These are phyloP conservation scores for Calendula officinalis DNA, from an alignment of 129 eudicot species.

Conservation along the genomic window DNA sequence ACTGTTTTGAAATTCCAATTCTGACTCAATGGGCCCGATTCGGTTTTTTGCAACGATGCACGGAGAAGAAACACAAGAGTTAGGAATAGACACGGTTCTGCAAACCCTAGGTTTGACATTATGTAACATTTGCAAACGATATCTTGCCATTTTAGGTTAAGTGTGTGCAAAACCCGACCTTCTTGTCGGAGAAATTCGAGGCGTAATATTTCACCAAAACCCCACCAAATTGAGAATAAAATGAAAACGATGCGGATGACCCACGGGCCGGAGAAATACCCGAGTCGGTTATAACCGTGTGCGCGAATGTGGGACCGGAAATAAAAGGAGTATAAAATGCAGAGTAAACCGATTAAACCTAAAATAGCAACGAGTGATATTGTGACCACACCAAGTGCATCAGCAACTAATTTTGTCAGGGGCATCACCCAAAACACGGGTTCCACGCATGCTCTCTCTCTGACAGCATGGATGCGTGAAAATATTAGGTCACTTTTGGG, in stretches of 20 bases:
- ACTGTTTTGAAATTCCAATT: slow-evolving; percentile 78
- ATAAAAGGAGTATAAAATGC: slow-evolving; percentile 72
- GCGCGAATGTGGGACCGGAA: slow-evolving; percentile 64
- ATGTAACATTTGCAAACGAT: slow-evolving; percentile 89
- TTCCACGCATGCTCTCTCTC: slow-evolving; percentile 97
- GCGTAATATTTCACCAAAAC: slow-evolving; percentile 70
- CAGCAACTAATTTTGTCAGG: slow-evolving; percentile 85
- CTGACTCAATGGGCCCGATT: slow-evolving; percentile 57
- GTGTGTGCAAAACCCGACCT: slow-evolving; percentile 52
- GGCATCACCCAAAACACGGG: slow-evolving; percentile 93
- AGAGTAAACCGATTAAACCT: slow-evolving; percentile 60
- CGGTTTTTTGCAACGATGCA: slow-evolving; percentile 70
- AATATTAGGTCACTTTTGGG: slow-evolving; percentile 20
- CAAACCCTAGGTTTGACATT: slow-evolving; percentile 85
- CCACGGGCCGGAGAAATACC: slow-evolving; percentile 90
- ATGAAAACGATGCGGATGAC: slow-evolving; percentile 61
- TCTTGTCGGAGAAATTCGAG: slow-evolving; percentile 63
- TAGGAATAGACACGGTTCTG: slow-evolving; percentile 89
- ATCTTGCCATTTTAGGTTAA: slow-evolving; percentile 70
- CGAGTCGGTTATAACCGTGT: slow-evolving; percentile 52
- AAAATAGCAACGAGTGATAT: slow-evolving; percentile 65
- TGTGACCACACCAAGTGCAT: slow-evolving; percentile 99
- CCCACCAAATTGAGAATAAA: slow-evolving; percentile 76
- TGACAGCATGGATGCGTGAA: slow-evolving; percentile 85
- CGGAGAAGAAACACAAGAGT: slow-evolving; percentile 76